Evolutionary conservation across 257 asterid genomes (phyloP).

Genomic region (Oldenlandia corymbosa): DNA sequence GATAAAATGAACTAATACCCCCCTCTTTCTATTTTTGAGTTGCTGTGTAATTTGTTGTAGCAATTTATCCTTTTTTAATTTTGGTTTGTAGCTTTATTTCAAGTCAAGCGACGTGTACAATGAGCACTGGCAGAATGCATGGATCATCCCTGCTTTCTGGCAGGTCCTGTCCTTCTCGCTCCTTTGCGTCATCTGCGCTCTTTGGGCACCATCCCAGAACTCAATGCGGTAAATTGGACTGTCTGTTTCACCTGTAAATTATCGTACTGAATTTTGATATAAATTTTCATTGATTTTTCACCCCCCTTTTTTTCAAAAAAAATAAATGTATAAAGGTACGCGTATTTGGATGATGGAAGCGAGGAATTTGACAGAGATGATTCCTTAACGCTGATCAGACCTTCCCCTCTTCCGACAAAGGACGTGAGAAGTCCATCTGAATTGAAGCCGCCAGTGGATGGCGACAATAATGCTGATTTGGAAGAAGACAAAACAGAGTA

Average conservation of each 20-base stretch:
- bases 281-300: no score
- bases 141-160: conserved; percentile 99
- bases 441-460: conserved; percentile 33
- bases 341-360: conserved; percentile 76
- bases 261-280: no score
- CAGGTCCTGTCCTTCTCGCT: conserved; percentile 85
- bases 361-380: conserved; percentile 81
- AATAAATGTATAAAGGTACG: conserved; percentile 55
- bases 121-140: conserved; percentile 92
- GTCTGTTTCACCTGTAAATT: conserved; percentile 1
- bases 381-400: conserved; percentile 70
- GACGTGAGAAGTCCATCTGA: conserved; percentile 47
- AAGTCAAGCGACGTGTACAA: conserved; percentile 82
- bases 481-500: conserved; percentile 76
- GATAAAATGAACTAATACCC: neutral
- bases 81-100: conserved; percentile 72
- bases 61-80: conserved; percentile 15
- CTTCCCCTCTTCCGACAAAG: conserved; percentile 52
- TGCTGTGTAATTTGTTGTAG: conserved; percentile 11
- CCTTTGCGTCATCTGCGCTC: conserved; percentile 83
- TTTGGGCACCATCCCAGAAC: conserved; percentile 95
- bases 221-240: conserved; percentile 75
- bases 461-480: conserved; percentile 32
- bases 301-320: neutral
- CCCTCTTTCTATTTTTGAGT: no score